These are phyloP conservation scores for Austroboletus festivus DNA, from an alignment of 768 basidiomycete species.

Conservation along the genomic window DNA sequence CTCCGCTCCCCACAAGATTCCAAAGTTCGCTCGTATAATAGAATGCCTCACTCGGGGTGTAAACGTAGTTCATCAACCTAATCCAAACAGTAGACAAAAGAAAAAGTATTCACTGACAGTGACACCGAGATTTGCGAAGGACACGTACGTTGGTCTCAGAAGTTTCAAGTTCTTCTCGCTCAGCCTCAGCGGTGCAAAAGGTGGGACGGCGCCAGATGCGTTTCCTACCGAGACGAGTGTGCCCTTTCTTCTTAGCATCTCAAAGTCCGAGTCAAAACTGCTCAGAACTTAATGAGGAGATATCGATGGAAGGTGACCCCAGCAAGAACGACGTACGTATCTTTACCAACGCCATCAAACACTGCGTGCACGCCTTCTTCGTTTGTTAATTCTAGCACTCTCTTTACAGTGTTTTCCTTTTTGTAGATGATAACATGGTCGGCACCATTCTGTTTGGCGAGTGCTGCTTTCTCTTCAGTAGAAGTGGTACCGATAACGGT, in stretches of 20 bases:
- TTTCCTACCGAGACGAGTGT: conserved; percentile 91
- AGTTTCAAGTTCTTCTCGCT: conserved; percentile 79
- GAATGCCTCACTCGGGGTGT: conserved; percentile 68
- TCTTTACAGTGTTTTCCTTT: conserved; percentile 67
- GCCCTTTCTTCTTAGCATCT: conserved; percentile 79
- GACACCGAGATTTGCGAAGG: too few relatives aligned
- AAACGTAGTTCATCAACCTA: conserved; percentile 70
- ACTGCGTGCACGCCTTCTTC: conserved; percentile 82
- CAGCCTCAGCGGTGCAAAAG: conserved; percentile 72
- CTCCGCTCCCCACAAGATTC: conserved; percentile 52
- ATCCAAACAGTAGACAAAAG: conserved; percentile 13
- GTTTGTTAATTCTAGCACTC: conserved; percentile 71
- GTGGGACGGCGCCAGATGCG: conserved; percentile 80
- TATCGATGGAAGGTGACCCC: neutral
- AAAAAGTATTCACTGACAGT: neutral
- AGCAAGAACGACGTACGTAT: conserved; percentile 58
- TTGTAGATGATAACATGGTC: conserved; percentile 85
- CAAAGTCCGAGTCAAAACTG: conserved; percentile 78
- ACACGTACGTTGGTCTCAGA: conserved; percentile 65
- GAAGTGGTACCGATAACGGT: conserved; percentile 94
- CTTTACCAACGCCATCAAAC: conserved; percentile 96
- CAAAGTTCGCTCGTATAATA: conserved; percentile 68
- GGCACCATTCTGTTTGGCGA: conserved; percentile 78
- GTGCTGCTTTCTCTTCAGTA: conserved; percentile 73
- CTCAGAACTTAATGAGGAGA: conserved; percentile 2